Conservation (phyloP, 1,284 basidiomycete genomes). For the Filobasidium uniguttulatum region DNA sequence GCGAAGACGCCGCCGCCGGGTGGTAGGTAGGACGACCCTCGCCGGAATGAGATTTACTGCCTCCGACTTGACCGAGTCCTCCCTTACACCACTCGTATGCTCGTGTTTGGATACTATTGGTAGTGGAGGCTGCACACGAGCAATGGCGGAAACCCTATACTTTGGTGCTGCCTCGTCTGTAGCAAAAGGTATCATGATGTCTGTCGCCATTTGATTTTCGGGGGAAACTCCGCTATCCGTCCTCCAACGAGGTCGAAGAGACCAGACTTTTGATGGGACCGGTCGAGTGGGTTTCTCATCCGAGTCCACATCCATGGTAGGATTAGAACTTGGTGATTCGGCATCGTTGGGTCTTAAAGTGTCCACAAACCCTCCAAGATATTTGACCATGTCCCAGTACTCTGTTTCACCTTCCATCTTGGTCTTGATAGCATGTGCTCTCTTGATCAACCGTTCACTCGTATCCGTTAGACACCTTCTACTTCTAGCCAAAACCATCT, state of each 20-base stretch:
- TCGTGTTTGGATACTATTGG: too few species aligned
- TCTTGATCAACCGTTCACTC: constrained; percentile 2
- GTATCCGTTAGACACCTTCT: constrained; percentile 5
- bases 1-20: too few species aligned
- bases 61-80: too few species aligned
- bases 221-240: constrained; percentile 7
- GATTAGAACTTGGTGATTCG: too few species aligned
- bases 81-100: too few species aligned
- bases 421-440: not conserved
- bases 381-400: constrained; percentile 11
- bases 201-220: constrained; percentile 21
- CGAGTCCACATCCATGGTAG: not conserved
- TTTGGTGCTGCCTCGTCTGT: constrained; percentile 26
- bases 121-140: constrained; percentile 2
- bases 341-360: too few species aligned
- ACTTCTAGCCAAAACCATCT: constrained; percentile 1
- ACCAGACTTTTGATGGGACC: not conserved
- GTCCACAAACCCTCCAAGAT: not conserved
- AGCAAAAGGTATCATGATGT: constrained; percentile 35
- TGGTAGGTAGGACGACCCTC: too few species aligned
- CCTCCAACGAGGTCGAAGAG: constrained; percentile 6
- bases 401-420: not conserved
- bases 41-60: not conserved
- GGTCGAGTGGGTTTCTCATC: not conserved
- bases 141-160: constrained; percentile 6